phyloP scores from a whole-genome alignment of 352 stramenopile genomes.

The Phytophthora rubi region DNA sequence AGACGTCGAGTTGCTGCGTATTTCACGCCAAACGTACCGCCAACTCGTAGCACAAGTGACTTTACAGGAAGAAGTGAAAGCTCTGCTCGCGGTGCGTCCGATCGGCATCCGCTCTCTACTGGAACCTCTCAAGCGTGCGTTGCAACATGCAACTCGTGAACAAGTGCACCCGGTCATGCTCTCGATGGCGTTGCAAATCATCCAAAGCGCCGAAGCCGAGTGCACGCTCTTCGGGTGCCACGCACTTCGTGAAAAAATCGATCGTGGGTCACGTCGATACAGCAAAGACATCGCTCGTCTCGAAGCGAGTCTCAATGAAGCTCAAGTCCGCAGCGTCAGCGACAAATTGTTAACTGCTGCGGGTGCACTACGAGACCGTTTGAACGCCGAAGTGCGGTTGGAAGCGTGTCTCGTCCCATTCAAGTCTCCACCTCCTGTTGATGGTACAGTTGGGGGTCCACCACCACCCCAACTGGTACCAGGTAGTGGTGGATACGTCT shows the following conservation, averaged over 20 bases:
- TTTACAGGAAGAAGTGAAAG: constrained; percentile 83
- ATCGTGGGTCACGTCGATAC: constrained; percentile 59
- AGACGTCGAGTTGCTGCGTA: constrained; percentile 57
- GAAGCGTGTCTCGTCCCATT: constrained; percentile 68
- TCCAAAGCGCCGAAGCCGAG: constrained; percentile 79
- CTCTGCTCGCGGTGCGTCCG: constrained; percentile 66
- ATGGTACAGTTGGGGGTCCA: constrained; percentile 5
- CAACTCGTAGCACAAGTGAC: constrained; percentile 74
- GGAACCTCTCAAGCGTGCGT: constrained; percentile 61
- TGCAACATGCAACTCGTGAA: constrained; percentile 57
- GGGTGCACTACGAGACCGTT: constrained; percentile 49
- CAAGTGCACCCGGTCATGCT: constrained; percentile 63
- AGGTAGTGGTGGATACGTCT: constrained; percentile 46
- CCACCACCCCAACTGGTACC: constrained; percentile 10
- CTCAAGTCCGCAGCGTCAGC: constrained; percentile 52
- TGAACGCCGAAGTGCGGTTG: constrained; percentile 74
- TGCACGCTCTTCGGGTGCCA: constrained; percentile 83
- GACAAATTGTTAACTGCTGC: constrained; percentile 64
- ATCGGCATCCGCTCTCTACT: constrained; percentile 79
- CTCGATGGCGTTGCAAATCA: constrained; percentile 60
- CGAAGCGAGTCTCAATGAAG: constrained; percentile 66
- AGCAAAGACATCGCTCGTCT: constrained; percentile 65
- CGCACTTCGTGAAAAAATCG: constrained; percentile 67
- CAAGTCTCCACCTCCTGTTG: constrained; percentile 20
- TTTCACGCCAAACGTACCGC: constrained; percentile 66